Percentiles rank a stretch among this genome's conserved stretches.
These are phyloP conservation scores for Saccharomyces hybrid DNA, from an alignment of 1,139 yeast species.

Conservation along the genomic window DNA sequence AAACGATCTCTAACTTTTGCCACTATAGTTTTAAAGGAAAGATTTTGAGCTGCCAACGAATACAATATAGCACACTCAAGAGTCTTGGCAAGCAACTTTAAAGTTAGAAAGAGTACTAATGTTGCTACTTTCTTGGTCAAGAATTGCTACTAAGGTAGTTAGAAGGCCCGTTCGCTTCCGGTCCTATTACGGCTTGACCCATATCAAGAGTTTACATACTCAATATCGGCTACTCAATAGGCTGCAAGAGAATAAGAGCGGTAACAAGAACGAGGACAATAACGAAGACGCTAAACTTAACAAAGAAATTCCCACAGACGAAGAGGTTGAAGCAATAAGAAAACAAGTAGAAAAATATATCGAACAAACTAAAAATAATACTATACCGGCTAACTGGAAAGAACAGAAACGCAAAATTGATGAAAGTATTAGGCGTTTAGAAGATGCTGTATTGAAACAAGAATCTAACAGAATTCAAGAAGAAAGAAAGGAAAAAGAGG, in stretches of 20 bases:
- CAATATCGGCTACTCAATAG: not conserved
- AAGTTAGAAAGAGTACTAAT: not conserved
- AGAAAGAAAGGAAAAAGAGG: constrained; percentile 3
- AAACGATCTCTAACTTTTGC: not conserved
- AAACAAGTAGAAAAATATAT: constrained; percentile 19
- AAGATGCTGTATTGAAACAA: constrained; percentile 21
- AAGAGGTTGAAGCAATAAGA: constrained; percentile 19
- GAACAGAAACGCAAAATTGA: constrained; percentile 19
- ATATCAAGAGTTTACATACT: not conserved
- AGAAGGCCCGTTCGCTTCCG: not conserved
- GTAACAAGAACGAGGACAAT: constrained; percentile 1
- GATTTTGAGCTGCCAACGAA: not conserved
- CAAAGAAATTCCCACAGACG: constrained; percentile 9
- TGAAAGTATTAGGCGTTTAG: constrained; percentile 20
- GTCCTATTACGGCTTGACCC: not conserved
- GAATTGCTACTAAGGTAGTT: not conserved
- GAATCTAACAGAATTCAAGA: constrained; percentile 7
- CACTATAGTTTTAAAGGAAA: not conserved
- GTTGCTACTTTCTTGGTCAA: not conserved
- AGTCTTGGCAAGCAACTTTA: not conserved
- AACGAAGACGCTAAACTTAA: constrained; percentile 9
- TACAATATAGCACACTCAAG: not conserved
- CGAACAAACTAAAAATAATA: constrained; percentile 15
- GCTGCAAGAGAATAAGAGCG: not conserved
- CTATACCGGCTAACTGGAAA: constrained; percentile 11